Conservation (phyloP, 495 filamentous ascomycete species). For the Neurospora africana region DNA sequence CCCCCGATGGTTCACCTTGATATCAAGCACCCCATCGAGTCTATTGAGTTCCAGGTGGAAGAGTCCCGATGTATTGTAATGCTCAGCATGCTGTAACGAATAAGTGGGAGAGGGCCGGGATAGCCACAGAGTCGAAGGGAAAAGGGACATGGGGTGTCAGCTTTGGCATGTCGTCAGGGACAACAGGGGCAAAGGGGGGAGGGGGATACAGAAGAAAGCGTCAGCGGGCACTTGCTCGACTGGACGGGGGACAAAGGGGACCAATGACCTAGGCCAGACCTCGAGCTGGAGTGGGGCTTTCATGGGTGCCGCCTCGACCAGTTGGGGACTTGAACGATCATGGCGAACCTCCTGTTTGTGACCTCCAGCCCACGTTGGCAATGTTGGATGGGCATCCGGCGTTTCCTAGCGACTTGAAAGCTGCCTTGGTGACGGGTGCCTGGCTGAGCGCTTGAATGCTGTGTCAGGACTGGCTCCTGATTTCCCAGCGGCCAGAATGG, state of each 20-base stretch:
- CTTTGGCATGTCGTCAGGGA: slow-evolving; percentile 15
- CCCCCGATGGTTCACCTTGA: slow-evolving; percentile 1
- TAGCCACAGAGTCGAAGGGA: slow-evolving; percentile 2
- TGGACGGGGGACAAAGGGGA: background rate
- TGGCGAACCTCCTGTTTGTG: background rate
- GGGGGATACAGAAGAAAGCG: background rate
- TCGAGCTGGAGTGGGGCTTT: background rate
- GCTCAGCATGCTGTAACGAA: background rate
- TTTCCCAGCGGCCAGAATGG: slow-evolving; percentile 2
- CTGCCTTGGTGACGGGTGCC: background rate
- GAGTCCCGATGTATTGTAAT: background rate
- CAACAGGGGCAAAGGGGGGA: slow-evolving; percentile 2
- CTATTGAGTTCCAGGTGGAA: background rate
- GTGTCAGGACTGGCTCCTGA: slow-evolving; percentile 1
- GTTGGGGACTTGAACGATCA: background rate
- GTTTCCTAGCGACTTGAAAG: background rate
- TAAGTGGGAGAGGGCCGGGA: background rate
- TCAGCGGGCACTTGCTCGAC: background rate
- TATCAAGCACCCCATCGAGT: background rate
- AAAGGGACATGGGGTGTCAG: background rate
- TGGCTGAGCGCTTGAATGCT: background rate
- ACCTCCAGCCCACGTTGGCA: background rate
- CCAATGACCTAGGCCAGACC: background rate
- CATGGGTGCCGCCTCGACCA: background rate
- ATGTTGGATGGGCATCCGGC: background rate